Evolutionary conservation across 2,329 filamentous ascomycete species (phyloP).

Genomic region (Myriangium duriaei): DNA sequence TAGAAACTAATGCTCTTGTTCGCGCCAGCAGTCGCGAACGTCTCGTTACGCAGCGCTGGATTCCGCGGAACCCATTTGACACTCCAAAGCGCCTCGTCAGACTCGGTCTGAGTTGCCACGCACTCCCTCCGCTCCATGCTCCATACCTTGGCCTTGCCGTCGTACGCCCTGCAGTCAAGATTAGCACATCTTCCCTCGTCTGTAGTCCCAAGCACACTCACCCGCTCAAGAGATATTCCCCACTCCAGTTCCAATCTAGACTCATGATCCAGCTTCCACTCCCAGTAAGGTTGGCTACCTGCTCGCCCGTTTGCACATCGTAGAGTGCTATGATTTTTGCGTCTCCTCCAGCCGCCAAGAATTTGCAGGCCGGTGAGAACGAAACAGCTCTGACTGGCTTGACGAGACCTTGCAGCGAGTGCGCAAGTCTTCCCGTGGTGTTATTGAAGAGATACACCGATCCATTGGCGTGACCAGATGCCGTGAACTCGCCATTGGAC

Average conservation of each 20-base stretch:
- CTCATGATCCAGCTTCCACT: constrained; percentile 82
- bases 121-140: constrained; percentile 71
- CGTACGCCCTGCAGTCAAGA: constrained; percentile 61
- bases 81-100: constrained; percentile 71
- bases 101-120: constrained; percentile 88
- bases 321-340: constrained; percentile 81
- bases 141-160: constrained; percentile 95
- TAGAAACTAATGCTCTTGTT: constrained; percentile 70
- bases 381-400: constrained; percentile 75
- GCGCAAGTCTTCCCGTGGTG: constrained; percentile 68
- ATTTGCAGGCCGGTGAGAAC: constrained; percentile 75
- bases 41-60: constrained; percentile 44
- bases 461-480: constrained; percentile 86
- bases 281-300: constrained; percentile 70
- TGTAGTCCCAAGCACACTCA: constrained; percentile 28
- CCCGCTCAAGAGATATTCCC: constrained; percentile 81
- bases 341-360: constrained; percentile 83
- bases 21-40: constrained; percentile 68
- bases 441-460: constrained; percentile 93
- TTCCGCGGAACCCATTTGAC: constrained; percentile 70
- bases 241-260: constrained; percentile 84
- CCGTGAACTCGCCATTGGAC: constrained; percentile 69
- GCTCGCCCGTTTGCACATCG: constrained; percentile 83
- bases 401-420: constrained; percentile 78
- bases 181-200: constrained; percentile 1